Evolutionary conservation across 2,329 filamentous ascomycete genomes (phyloP).

Genomic region (Diaporthe sp.): DNA sequence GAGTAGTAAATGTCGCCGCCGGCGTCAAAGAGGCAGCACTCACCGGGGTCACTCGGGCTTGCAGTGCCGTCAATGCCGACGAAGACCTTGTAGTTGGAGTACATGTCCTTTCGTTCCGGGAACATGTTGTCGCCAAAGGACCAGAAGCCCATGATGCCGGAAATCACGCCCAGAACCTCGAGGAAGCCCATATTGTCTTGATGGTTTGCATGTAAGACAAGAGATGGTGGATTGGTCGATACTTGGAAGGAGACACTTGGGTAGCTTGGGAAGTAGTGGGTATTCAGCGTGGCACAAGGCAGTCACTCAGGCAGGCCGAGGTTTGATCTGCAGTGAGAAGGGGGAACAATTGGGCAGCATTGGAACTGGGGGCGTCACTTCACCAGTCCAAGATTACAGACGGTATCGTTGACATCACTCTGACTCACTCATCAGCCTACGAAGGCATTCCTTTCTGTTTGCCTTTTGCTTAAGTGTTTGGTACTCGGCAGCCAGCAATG

Average conservation of each 20-base stretch:
- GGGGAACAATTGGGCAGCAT: background rate
- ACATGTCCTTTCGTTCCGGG: background rate
- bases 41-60: background rate
- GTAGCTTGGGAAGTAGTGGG: background rate
- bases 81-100: conserved; percentile 14
- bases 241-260: background rate
- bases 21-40: background rate
- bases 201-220: too few relatives aligned
- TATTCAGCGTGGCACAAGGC: fast-evolving
- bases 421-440: too few relatives aligned
- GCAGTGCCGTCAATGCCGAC: background rate
- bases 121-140: conserved; percentile 10
- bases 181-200: background rate
- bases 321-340: background rate
- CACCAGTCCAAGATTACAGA: background rate
- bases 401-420: background rate
- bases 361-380: background rate
- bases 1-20: background rate
- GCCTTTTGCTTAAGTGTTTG: too few relatives aligned
- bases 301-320: background rate
- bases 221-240: background rate
- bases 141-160: background rate
- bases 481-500: too few relatives aligned
- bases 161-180: background rate
- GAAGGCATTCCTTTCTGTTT: too few relatives aligned